Percentiles rank a stretch among this genome's conserved stretches.
Conservation (phyloP, 306 rosid species). For the Dalbergia oliveri region DNA sequence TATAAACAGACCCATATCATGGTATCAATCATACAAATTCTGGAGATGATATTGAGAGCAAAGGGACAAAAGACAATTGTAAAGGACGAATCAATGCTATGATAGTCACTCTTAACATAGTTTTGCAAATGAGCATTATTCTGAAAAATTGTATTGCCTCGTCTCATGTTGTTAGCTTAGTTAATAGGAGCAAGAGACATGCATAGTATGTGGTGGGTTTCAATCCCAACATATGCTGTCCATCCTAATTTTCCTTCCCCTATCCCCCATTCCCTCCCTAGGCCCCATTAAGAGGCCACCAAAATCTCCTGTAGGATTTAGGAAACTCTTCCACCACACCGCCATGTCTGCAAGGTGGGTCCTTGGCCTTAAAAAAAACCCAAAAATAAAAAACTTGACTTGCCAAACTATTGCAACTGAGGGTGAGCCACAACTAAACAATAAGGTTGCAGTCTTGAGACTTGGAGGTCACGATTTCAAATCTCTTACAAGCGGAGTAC, state of each 20-base stretch:
- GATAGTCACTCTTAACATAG: neutral
- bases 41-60: neutral
- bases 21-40: neutral
- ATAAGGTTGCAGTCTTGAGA: too few relatives aligned
- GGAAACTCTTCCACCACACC: neutral
- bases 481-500: too few relatives aligned
- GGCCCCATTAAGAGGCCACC: neutral
- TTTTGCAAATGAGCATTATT: constrained; percentile 9
- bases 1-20: neutral
- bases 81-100: neutral
- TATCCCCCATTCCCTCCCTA: neutral
- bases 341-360: neutral
- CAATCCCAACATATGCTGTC: neutral
- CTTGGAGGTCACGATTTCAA: too few relatives aligned
- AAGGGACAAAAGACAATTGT: neutral
- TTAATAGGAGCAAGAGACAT: neutral
- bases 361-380: neutral
- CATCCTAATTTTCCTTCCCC: neutral
- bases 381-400: neutral
- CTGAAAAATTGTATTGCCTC: neutral
- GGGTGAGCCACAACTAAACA: too few relatives aligned
- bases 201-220: neutral
- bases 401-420: constrained; percentile 3
- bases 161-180: neutral
- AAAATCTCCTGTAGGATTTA: neutral